phyloP scores from a whole-genome alignment of 106 monocot species.

The Dendrobium nobile region DNA sequence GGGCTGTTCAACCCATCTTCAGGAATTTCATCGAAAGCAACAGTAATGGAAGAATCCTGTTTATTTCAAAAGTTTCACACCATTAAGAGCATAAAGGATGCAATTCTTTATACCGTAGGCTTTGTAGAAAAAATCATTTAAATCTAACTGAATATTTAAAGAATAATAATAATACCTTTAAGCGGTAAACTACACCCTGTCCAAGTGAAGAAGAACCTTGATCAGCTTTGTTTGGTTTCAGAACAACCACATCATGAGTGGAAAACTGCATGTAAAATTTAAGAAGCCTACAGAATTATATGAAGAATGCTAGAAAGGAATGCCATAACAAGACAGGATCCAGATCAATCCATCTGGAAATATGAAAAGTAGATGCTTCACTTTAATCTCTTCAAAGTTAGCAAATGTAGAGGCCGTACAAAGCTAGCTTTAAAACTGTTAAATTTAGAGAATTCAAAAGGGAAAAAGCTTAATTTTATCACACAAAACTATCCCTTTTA shows the following conservation, averaged over 20 bases:
- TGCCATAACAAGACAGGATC: background rate
- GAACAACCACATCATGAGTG: constrained; percentile 85
- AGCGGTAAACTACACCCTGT: constrained; percentile 92
- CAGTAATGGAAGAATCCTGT: constrained; percentile 89
- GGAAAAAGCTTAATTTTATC: background rate
- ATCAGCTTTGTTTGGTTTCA: constrained; percentile 93
- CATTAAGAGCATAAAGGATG: background rate
- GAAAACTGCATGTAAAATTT: constrained; percentile 59
- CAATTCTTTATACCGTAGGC: background rate
- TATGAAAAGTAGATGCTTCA: background rate
- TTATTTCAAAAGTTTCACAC: constrained; percentile 6
- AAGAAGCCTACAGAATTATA: background rate
- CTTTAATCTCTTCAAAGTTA: background rate
- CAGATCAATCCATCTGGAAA: background rate
- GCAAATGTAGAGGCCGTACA: background rate
- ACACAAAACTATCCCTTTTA: no score
- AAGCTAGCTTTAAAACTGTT: background rate
- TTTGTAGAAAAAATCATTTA: background rate
- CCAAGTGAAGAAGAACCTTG: constrained; percentile 56
- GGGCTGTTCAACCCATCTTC: constrained; percentile 92
- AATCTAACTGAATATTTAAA: background rate
- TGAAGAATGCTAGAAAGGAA: background rate
- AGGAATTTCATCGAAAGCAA: constrained; percentile 98
- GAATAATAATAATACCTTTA: constrained; percentile 60
- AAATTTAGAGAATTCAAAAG: background rate